These are phyloP conservation scores for Scheffersomyces quercinus DNA, from an alignment of 1,139 yeast genomes.

Conservation along the genomic window DNA sequence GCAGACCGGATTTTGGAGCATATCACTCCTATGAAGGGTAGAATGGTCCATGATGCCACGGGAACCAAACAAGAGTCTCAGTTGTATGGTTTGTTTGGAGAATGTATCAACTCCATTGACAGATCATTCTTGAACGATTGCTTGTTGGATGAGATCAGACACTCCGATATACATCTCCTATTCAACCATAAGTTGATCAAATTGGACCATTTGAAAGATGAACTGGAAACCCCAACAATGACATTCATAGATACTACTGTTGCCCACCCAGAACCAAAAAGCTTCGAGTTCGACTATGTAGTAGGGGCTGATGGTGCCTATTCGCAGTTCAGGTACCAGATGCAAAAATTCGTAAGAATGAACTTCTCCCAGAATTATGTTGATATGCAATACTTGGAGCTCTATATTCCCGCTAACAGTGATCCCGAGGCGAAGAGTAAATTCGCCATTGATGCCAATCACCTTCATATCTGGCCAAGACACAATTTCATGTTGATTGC, in stretches of 20 bases:
- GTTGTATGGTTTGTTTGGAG: slow-evolving; percentile 80
- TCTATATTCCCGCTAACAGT: slow-evolving; percentile 63
- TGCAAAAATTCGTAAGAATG: slow-evolving; percentile 71
- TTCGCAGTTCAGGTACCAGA: slow-evolving; percentile 68
- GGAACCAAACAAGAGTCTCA: slow-evolving; percentile 70
- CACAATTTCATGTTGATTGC: slow-evolving; percentile 87
- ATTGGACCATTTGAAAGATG: slow-evolving; percentile 26
- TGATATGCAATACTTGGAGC: slow-evolving; percentile 81
- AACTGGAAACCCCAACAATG: slow-evolving; percentile 23
- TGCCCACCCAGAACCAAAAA: slow-evolving; percentile 11
- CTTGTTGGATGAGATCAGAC: slow-evolving; percentile 62
- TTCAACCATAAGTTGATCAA: slow-evolving; percentile 61
- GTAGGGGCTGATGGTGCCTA: slow-evolving; percentile 89
- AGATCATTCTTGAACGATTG: slow-evolving; percentile 66
- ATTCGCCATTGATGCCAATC: slow-evolving; percentile 67
- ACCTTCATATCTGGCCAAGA: slow-evolving; percentile 93
- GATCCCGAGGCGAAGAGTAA: slow-evolving; percentile 16
- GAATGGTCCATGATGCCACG: slow-evolving; percentile 77
- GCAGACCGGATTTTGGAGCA: slow-evolving; percentile 56
- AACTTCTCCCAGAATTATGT: slow-evolving; percentile 74
- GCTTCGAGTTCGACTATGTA: slow-evolving; percentile 52
- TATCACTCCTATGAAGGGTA: slow-evolving; percentile 81
- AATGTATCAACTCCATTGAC: slow-evolving; percentile 82
- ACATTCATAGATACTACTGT: slow-evolving; percentile 20
- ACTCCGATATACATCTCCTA: slow-evolving; percentile 41